These are phyloP conservation scores for Backusella macrospora DNA, from an alignment of 192 early-diverging fungal genomes.

Conservation along the genomic window DNA sequence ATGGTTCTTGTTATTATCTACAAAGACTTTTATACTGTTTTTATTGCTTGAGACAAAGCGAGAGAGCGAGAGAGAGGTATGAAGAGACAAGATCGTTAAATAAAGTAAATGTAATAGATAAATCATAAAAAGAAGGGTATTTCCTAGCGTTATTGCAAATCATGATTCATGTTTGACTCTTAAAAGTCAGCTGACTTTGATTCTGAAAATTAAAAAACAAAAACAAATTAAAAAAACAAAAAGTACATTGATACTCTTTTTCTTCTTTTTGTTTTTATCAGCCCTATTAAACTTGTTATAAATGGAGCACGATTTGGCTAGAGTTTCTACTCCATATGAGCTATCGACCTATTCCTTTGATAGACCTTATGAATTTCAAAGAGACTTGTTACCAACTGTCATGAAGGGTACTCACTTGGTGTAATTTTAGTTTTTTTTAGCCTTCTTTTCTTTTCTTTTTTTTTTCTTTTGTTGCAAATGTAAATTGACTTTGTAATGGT, in stretches of 20 bases:
- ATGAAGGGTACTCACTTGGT: slow-evolving; percentile 22
- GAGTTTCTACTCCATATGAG: slow-evolving; percentile 14
- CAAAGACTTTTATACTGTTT: too few relatives aligned
- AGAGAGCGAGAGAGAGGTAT: background rate
- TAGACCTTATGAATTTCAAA: slow-evolving; percentile 21
- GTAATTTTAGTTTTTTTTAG: background rate
- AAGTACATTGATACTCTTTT: background rate
- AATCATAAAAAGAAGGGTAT: background rate
- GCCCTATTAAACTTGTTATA: background rate
- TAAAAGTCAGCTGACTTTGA: too few relatives aligned
- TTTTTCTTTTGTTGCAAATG: background rate
- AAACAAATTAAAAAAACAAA: too few relatives aligned
- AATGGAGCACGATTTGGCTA: background rate
- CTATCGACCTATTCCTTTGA: slow-evolving; percentile 19
- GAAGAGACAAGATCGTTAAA: background rate
- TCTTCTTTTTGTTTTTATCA: background rate
- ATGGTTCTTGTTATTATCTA: too few relatives aligned
- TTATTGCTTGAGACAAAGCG: too few relatives aligned
- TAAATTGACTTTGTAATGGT: background rate
- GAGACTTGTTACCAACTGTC: slow-evolving; percentile 14
- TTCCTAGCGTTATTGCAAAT: too few relatives aligned
- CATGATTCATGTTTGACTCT: too few relatives aligned
- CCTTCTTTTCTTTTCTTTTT: background rate
- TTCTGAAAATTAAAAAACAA: too few relatives aligned
- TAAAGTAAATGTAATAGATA: background rate